phyloP scores from a whole-genome alignment of 495 filamentous ascomycete species.

The Amniculicola lignicola region DNA sequence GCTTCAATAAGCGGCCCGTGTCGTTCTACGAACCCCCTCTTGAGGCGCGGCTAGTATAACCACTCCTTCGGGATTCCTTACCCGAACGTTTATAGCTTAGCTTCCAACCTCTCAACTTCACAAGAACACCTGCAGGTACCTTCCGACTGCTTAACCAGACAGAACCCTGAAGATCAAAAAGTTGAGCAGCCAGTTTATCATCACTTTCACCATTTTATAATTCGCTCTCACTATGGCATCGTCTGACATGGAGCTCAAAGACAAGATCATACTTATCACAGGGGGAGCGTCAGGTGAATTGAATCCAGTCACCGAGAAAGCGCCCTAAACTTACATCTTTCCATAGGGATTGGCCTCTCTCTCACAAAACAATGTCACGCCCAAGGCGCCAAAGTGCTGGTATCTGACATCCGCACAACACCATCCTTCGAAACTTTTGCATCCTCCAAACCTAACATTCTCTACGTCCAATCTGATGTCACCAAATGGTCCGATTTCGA shows the following conservation, averaged over 20 bases:
- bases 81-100: not conserved
- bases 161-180: not conserved
- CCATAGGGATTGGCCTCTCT: constrained; percentile 36
- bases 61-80: constrained; percentile 9
- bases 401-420: constrained; percentile 39
- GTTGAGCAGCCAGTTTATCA: not conserved
- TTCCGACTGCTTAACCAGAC: not conserved
- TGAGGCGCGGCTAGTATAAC: too few relatives aligned
- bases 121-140: too few relatives aligned
- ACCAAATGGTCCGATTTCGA: constrained; percentile 37
- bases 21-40: too few relatives aligned
- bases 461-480: constrained; percentile 41
- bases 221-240: constrained; percentile 1
- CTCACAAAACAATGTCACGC: constrained; percentile 35
- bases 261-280: constrained; percentile 38
- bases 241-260: constrained; percentile 32
- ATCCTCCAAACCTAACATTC: constrained; percentile 10
- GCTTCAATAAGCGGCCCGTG: too few relatives aligned
- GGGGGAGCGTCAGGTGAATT: constrained; percentile 25
- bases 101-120: not conserved
- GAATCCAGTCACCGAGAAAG: not conserved
- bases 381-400: constrained; percentile 35
- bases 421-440: constrained; percentile 30
- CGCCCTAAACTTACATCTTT: not conserved
- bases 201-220: not conserved